Base-by-base conservation (phyloP, 345 rosid genomes). In the Odontarrhena argentea region DNA sequence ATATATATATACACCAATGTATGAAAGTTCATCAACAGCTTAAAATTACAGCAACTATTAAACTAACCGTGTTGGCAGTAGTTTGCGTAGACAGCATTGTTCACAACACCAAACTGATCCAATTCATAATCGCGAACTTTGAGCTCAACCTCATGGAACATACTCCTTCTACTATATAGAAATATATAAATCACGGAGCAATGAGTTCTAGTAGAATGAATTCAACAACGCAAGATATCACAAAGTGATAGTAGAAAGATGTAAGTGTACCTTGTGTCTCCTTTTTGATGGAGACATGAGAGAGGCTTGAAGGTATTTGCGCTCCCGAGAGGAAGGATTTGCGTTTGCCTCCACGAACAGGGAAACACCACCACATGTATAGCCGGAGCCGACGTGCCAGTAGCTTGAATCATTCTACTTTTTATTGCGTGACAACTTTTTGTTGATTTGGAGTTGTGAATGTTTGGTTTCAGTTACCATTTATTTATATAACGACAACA, bases 41-140 rank as follows among this genome's bases (percentile, higher is more conserved):
- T n/a, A n/a, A n/a, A n/a, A n/a, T n/a, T n/a, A n/a, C 22, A 18
- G 22, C 22, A 18, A 18, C 1, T 18, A 18, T 18, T 18, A 18
- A 18, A 3, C 70, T 67, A 64, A 87, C 97, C 97, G 58, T 86
- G 93, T 79, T 89, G 92, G 62, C 97, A 89, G 48, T 89, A 85
- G 22, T 18, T 18, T 18, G 22, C 22, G 22, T 18, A 18, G 1
- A 18, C 22, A 18, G 22, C 22, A 18, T 18, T 18, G 22, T 18
- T 18, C 22, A 18, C 22, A 18, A 18, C 22, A 18, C 22, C 22
- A 18, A 18, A 92, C 45, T 87, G 98, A 83, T 92, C 96, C 78
- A 92, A 76, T 65, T 92, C 93, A 69, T 86, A 87, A 55, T 89
- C 96, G 9, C 96, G 79, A 30, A 92, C 96, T 78, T 84, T 81